Conservation (phyloP, 179 eudicot species). For the Patellifolia procumbens region DNA sequence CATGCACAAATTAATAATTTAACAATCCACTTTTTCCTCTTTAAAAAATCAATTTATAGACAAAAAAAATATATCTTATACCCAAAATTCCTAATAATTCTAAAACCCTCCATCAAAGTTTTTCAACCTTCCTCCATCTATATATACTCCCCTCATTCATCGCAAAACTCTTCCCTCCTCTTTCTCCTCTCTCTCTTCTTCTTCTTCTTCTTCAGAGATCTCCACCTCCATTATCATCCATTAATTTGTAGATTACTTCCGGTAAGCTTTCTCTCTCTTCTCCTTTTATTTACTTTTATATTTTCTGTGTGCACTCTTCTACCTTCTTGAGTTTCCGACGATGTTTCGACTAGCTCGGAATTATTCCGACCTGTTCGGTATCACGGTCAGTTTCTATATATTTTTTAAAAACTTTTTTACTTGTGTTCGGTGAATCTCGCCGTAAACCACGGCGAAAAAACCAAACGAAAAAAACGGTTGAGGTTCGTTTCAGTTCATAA, state of each 20-base stretch:
- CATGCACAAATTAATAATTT: no score
- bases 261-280: slow-evolving; percentile 20
- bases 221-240: slow-evolving; percentile 3
- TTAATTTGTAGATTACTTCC: background rate
- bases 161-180: background rate
- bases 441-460: slow-evolving; percentile 13
- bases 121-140: slow-evolving; percentile 15
- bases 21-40: no score
- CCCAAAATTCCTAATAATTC: no score
- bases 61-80: no score
- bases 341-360: background rate
- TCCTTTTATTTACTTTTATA: no score
- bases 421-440: background rate
- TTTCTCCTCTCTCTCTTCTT: background rate
- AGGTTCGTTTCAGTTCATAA: background rate
- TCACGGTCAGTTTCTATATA: no score
- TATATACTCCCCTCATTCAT: background rate
- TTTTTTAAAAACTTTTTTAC: background rate
- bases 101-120: slow-evolving; percentile 15
- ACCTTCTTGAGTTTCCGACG: background rate
- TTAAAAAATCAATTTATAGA: no score
- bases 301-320: no score
- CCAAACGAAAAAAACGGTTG: slow-evolving; percentile 21
- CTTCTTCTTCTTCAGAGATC: no score
- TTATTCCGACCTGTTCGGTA: no score